Base-by-base conservation (phyloP, 1,284 basidiomycete species). In the Ustilago shanxiensis region DNA sequence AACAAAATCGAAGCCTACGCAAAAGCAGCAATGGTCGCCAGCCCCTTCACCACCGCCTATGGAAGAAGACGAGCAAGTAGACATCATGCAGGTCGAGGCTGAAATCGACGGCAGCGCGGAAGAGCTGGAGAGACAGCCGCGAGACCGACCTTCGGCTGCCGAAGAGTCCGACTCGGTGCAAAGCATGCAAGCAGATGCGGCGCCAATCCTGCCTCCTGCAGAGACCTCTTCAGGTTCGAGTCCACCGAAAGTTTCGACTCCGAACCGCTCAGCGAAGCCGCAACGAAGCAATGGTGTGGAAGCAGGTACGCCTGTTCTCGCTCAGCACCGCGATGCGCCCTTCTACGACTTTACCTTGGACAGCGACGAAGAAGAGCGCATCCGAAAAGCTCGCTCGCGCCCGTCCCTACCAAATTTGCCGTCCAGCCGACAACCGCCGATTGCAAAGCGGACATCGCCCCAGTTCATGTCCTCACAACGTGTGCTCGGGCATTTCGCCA, bases 261-360 rank as follows among this genome's bases (percentile, higher is more conserved):
- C 47, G 29, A n/a, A 20, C 6, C 22, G 35, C 20, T 22, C 54
- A 26, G 14, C 24, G 16, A 22, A 28, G 13, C 10, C 18, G 11
- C 22, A n/a, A 7, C 44, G 51, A 13, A 22, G 2, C 5, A 37
- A 33, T 13, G 37, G 28, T 6, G 63, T 64, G 4, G 60, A 76
- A 33, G 66, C 60, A 1, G 75, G 75, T 7, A 64, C 65, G 4
- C 67, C 75, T 14, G 49, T 77, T 37, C 57, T 70, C 3, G 54
- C 59, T 22, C 66, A 66, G 51, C 75, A 77, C 31, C 60, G 75
- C 16, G 58, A 67, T 31, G 63, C 75, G 6, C 18, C 57, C 9
- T 77, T 77, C 59, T 66, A 67, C 35, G 75, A 77, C 55, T 73
- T 77, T 24, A 73, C 71, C 29, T 65, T 77, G 22, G 67, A 73